Conservation (phyloP, 441 rosid species). For the Pelargonium fulgidum region DNA sequence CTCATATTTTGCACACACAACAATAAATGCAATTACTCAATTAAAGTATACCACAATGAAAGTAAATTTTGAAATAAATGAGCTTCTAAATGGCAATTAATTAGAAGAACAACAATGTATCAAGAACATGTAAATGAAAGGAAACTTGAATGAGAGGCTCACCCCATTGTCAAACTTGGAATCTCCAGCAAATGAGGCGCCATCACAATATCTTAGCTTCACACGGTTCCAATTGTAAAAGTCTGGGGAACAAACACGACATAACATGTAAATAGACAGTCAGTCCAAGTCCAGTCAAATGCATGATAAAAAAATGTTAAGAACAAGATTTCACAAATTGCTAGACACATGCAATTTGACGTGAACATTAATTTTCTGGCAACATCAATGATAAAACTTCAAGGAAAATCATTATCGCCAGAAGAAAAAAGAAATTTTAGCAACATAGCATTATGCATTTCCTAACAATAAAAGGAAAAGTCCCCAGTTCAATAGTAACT, state of each 20-base stretch:
- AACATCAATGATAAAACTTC: neutral
- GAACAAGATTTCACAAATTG: neutral
- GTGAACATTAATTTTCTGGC: neutral
- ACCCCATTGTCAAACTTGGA: constrained; percentile 57
- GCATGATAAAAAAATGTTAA: neutral
- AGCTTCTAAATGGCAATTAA: neutral
- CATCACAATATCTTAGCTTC: constrained; percentile 67
- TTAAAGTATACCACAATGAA: neutral
- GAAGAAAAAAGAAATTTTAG: no score
- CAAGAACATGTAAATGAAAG: neutral
- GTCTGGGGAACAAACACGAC: constrained; percentile 31
- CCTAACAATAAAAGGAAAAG: no score
- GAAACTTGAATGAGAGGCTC: constrained; percentile 13
- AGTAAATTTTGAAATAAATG: neutral
- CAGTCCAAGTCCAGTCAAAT: neutral
- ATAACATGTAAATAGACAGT: neutral
- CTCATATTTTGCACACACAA: constrained; percentile 26
- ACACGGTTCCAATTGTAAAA: constrained; percentile 77
- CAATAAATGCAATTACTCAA: neutral
- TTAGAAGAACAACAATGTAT: neutral
- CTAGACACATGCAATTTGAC: neutral
- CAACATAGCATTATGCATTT: no score
- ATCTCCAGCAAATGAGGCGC: constrained; percentile 69
- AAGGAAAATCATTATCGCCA: no score
- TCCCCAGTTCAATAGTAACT: no score